Conservation (phyloP, 2,329 filamentous ascomycete genomes). For the Aspergillus transmontanensis region DNA sequence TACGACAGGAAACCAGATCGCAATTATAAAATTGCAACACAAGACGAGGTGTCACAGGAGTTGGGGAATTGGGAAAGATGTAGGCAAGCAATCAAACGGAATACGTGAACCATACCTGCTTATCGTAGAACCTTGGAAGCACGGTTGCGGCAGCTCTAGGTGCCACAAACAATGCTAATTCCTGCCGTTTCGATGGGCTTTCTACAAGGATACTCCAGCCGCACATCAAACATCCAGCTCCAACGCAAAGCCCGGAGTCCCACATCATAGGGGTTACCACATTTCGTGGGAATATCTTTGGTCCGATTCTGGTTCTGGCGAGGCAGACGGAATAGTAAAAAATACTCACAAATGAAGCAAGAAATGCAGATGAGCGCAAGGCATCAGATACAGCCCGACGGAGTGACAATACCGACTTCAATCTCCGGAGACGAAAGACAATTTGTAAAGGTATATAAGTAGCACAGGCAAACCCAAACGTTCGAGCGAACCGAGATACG, state of each 20-base stretch:
- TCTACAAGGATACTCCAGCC: slow-evolving; percentile 83
- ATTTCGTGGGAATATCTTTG: slow-evolving; percentile 63
- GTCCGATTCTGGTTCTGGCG: slow-evolving; percentile 71
- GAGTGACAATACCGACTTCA: slow-evolving; percentile 49
- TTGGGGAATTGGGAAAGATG: slow-evolving; percentile 12
- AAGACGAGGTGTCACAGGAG: background rate
- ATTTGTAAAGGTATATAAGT: slow-evolving; percentile 78
- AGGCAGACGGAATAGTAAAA: slow-evolving; percentile 89
- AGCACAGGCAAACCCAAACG: slow-evolving; percentile 73
- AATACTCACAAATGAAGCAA: slow-evolving; percentile 73
- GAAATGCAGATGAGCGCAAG: slow-evolving; percentile 72
- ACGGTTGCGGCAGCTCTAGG: slow-evolving; percentile 76
- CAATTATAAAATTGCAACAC: slow-evolving; percentile 5
- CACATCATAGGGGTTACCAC: slow-evolving; percentile 57
- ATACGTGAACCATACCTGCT: slow-evolving; percentile 38
- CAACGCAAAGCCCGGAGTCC: slow-evolving; percentile 67
- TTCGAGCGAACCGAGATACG: slow-evolving; percentile 65
- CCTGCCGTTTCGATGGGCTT: slow-evolving; percentile 64
- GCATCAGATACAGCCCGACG: slow-evolving; percentile 61
- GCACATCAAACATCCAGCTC: slow-evolving; percentile 71
- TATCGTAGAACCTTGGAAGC: slow-evolving; percentile 69
- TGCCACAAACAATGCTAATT: slow-evolving; percentile 78
- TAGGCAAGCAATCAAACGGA: slow-evolving; percentile 11
- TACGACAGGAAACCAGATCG: slow-evolving; percentile 12
- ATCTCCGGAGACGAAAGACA: slow-evolving; percentile 58